Percentiles rank a stretch among this genome's conserved stretches.
These are phyloP conservation scores for Talaromyces borbonicus DNA, from an alignment of 495 filamentous ascomycete genomes.

Conservation along the genomic window DNA sequence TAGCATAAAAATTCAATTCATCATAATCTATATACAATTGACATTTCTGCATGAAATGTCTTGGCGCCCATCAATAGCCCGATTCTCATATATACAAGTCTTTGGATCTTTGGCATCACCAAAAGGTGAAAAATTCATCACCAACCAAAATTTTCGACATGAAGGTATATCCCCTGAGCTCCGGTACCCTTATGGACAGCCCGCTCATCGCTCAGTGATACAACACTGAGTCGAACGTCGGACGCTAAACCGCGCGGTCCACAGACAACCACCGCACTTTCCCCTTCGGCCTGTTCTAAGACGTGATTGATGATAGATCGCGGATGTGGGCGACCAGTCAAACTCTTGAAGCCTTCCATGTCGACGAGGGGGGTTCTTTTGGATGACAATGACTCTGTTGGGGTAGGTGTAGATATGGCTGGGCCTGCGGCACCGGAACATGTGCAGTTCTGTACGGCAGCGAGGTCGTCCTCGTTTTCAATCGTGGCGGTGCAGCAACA, in stretches of 20 bases:
- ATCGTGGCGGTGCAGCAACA: conserved; percentile 46
- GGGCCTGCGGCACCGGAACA: conserved; percentile 17
- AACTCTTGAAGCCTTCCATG: background rate
- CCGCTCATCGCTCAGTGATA: conserved; percentile 68
- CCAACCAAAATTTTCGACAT: conserved; percentile 33
- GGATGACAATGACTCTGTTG: too few relatives aligned
- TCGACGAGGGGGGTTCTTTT: background rate
- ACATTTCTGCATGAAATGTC: too few relatives aligned
- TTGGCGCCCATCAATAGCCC: too few relatives aligned
- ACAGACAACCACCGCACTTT: conserved; percentile 77
- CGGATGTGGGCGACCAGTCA: conserved; percentile 32
- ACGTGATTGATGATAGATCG: conserved; percentile 39
- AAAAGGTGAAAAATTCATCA: conserved; percentile 8
- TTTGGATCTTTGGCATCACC: background rate
- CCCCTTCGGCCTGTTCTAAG: conserved; percentile 67
- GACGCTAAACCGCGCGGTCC: conserved; percentile 59
- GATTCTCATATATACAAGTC: too few relatives aligned
- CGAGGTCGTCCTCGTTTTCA: conserved; percentile 35
- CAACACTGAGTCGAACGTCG: conserved; percentile 56
- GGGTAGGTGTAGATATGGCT: background rate
- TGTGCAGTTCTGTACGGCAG: conserved; percentile 18
- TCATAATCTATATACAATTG: too few relatives aligned
- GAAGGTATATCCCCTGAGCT: conserved; percentile 61
- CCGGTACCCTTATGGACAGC: conserved; percentile 87
- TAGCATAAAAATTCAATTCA: too few relatives aligned